Base-by-base conservation (phyloP, 352 stramenopile genomes). In the Globisporangium sylvaticum region DNA sequence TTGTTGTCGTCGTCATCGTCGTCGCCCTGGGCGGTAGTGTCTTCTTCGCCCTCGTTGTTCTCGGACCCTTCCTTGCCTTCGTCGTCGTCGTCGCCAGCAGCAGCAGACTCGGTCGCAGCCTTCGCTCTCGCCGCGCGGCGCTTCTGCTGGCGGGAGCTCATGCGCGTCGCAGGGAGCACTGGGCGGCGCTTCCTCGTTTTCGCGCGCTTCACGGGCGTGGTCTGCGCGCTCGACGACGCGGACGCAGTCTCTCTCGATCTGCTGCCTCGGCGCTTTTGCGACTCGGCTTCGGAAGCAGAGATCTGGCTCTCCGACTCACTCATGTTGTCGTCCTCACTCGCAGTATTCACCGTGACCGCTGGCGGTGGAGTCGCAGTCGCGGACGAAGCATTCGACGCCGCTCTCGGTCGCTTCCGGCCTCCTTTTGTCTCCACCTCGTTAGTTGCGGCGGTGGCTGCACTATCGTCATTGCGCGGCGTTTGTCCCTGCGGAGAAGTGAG, bases 121-220 rank as follows among this genome's bases (percentile, higher is more conserved):
- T 78, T 74, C 2, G 77, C 78, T 22, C 79, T 72, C 0, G 24
- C 72, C 0, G 79, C 79, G 10, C 82, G 72, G 8, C 80, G 75
- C 54, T 90, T 91, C 52, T 84, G 74, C 65, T 91, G 83, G 25
- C 84, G 81, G 20, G 84, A 93, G 53, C 84, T 93, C 37, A 66
- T 72, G 29, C 84, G 79, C 34, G 84, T 93, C 34, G 84, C 83
- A 4, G 73, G 79, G 1, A 83, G 52, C 14, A 83, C 67, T 0
- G 78, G 75, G 3, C 80, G 77, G 9, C 80, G 78, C 53, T 81
- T 84, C 3, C 83, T 75, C 15, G 78, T 76, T n/a, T 59, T 60
- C 55, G 69, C 46, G 2, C 74, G 73, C 58, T 84, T 87, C n/a
- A 58, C 64, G 9, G 32, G 66, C 44, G 27, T 74, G 57, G 72